phyloP scores from a whole-genome alignment of 78 protist genomes.

The Speleostelium caveatum region DNA sequence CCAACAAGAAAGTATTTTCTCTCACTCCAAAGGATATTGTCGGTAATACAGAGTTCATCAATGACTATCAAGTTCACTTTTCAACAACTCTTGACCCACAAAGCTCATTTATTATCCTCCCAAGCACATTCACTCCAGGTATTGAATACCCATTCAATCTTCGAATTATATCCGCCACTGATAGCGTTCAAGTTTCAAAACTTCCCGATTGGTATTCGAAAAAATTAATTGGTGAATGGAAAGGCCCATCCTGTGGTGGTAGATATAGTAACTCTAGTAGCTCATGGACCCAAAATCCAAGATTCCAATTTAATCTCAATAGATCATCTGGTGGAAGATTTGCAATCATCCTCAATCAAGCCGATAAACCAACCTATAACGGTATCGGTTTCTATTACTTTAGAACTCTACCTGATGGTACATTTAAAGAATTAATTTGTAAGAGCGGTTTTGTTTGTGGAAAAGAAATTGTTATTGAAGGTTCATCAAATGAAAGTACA shows the following conservation, averaged over 20 bases:
- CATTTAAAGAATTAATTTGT: slow-evolving; percentile 41
- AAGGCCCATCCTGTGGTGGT: slow-evolving; percentile 59
- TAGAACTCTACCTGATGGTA: slow-evolving; percentile 68
- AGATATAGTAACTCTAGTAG: slow-evolving; percentile 37
- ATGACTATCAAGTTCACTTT: slow-evolving; percentile 68
- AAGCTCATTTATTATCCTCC: slow-evolving; percentile 25
- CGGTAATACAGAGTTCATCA: slow-evolving; percentile 78
- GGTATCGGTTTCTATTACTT: slow-evolving; percentile 79
- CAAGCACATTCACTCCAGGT: slow-evolving; percentile 45
- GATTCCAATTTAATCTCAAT: slow-evolving; percentile 34
- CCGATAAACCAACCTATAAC: slow-evolving; percentile 41
- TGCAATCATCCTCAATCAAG: slow-evolving; percentile 33
- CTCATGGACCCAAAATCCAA: slow-evolving; percentile 64
- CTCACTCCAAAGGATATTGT: slow-evolving; percentile 67
- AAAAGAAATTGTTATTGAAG: slow-evolving; percentile 63
- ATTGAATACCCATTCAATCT: slow-evolving; percentile 43
- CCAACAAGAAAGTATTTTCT: slow-evolving; percentile 9
- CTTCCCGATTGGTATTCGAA: slow-evolving; percentile 30
- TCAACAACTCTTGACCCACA: slow-evolving; percentile 24
- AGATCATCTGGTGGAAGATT: slow-evolving; percentile 49
- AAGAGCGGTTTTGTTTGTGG: slow-evolving; percentile 78
- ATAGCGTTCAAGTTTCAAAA: not conserved
- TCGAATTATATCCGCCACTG: slow-evolving; percentile 20
- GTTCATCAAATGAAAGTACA: slow-evolving; percentile 9
- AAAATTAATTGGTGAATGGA: slow-evolving; percentile 64